A percentile compares a stretch with the other conserved stretches of the same genome.
Conservation (phyloP, 805 yeast species). For the Ogataea trehaloabstinens region DNA sequence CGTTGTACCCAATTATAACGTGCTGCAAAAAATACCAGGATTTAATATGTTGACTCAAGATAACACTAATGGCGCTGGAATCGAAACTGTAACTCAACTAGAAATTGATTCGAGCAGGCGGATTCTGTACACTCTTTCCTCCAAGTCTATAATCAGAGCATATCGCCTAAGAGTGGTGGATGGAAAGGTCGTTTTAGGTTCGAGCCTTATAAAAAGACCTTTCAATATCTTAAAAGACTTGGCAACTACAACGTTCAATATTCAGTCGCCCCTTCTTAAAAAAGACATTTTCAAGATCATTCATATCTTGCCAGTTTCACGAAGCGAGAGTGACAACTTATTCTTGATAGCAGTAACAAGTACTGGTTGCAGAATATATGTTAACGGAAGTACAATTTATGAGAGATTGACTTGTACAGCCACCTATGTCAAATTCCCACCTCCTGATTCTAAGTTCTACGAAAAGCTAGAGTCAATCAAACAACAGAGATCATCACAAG, state of each 20-base stretch:
- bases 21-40: slow-evolving; percentile 29
- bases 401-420: slow-evolving; percentile 35
- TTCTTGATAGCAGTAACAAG: slow-evolving; percentile 76
- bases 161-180: slow-evolving; percentile 54
- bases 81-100: slow-evolving; percentile 63
- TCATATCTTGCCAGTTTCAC: slow-evolving; percentile 59
- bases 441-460: slow-evolving; percentile 33
- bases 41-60: slow-evolving; percentile 25
- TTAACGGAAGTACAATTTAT: slow-evolving; percentile 47
- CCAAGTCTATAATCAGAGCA: slow-evolving; percentile 76
- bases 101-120: slow-evolving; percentile 76
- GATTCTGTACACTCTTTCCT: slow-evolving; percentile 76
- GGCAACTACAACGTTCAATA: slow-evolving; percentile 36
- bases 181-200: slow-evolving; percentile 31
- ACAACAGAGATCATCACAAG: slow-evolving; percentile 37
- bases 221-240: slow-evolving; percentile 46
- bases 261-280: slow-evolving; percentile 45
- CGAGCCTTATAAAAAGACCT: slow-evolving; percentile 38
- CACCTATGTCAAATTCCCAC: slow-evolving; percentile 44
- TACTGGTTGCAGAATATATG: slow-evolving; percentile 77
- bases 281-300: slow-evolving; percentile 59
- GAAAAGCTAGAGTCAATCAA: slow-evolving; percentile 33
- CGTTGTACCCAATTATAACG: slow-evolving; percentile 40
- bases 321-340: slow-evolving; percentile 62
- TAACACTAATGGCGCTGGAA: slow-evolving; percentile 25